These are phyloP conservation scores for Linnemannia schmuckeri DNA, from an alignment of 192 early-diverging fungal genomes.

Conservation along the genomic window DNA sequence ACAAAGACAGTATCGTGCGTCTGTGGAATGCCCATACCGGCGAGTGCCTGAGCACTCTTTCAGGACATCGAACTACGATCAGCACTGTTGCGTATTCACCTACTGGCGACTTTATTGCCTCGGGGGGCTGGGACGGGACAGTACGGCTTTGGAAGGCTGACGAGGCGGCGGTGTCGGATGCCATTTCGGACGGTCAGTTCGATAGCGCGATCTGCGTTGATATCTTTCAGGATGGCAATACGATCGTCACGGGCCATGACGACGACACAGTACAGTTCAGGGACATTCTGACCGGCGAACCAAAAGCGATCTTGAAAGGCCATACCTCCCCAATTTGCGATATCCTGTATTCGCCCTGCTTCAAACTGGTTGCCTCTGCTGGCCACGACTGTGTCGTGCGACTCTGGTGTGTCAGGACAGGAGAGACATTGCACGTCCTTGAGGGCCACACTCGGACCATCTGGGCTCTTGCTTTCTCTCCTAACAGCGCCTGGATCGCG, in stretches of 20 bases:
- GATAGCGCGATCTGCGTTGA: not conserved
- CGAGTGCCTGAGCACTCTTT: too few relatives aligned
- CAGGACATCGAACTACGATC: too few relatives aligned
- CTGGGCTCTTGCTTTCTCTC: not conserved
- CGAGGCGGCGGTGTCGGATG: not conserved
- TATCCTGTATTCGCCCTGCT: not conserved
- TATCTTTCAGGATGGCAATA: not conserved
- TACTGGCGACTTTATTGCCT: not conserved
- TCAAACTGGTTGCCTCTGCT: not conserved
- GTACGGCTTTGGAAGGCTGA: slow-evolving; percentile 3
- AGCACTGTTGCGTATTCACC: too few relatives aligned
- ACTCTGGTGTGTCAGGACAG: not conserved
- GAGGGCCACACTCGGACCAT: not conserved
- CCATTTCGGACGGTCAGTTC: not conserved
- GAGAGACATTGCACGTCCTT: not conserved
- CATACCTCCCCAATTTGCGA: not conserved
- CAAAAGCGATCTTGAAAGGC: not conserved
- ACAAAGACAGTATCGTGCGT: too few relatives aligned
- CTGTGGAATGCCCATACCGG: too few relatives aligned
- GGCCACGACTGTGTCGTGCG: not conserved
- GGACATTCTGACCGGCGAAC: not conserved
- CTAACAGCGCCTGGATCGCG: not conserved
- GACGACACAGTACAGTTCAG: not conserved
- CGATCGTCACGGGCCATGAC: not conserved
- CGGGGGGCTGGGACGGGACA: not conserved